Evolutionary conservation across 108 stramenopile species (phyloP).

Genomic region (Nannochloropsis oceanica): DNA sequence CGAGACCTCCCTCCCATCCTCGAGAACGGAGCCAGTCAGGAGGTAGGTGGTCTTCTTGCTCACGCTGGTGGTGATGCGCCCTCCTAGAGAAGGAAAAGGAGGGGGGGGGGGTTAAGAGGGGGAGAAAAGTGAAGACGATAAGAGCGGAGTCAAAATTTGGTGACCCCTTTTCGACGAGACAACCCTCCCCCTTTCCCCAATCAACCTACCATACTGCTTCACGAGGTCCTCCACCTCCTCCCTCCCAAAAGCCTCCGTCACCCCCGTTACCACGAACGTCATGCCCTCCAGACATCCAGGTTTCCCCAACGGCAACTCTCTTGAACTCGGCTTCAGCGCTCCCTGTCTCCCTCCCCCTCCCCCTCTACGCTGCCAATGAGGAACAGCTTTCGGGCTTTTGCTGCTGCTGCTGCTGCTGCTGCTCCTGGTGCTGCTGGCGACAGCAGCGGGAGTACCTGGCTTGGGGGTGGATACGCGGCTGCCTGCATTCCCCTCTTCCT

Average conservation of each 20-base stretch:
- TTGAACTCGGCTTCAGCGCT: constrained; percentile 3
- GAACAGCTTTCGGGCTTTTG: too few relatives aligned
- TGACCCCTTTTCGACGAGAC: neutral
- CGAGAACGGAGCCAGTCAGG: neutral
- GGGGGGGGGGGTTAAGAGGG: too few relatives aligned
- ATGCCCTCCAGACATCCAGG: constrained; percentile 5
- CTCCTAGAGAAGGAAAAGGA: too few relatives aligned
- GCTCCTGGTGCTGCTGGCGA: too few relatives aligned
- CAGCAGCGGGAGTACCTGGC: too few relatives aligned
- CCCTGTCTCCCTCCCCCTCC: neutral
- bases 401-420: too few relatives aligned
- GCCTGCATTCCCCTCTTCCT: too few relatives aligned
- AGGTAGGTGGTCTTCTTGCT: too few relatives aligned
- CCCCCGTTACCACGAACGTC: constrained; percentile 19
- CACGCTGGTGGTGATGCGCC: neutral
- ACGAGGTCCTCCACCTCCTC: constrained; percentile 28
- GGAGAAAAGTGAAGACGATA: too few relatives aligned
- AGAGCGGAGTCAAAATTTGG: too few relatives aligned
- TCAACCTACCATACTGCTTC: neutral
- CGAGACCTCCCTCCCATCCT: neutral
- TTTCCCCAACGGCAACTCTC: constrained; percentile 4
- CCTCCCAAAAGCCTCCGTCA: constrained; percentile 21
- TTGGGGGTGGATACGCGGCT: too few relatives aligned
- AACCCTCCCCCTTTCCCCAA: neutral
- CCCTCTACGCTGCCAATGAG: neutral